A percentile compares a stretch with the other conserved stretches of the same genome.
Evolutionary conservation across 2,329 filamentous ascomycete species (phyloP).

Genomic region (Hortaea werneckii): DNA sequence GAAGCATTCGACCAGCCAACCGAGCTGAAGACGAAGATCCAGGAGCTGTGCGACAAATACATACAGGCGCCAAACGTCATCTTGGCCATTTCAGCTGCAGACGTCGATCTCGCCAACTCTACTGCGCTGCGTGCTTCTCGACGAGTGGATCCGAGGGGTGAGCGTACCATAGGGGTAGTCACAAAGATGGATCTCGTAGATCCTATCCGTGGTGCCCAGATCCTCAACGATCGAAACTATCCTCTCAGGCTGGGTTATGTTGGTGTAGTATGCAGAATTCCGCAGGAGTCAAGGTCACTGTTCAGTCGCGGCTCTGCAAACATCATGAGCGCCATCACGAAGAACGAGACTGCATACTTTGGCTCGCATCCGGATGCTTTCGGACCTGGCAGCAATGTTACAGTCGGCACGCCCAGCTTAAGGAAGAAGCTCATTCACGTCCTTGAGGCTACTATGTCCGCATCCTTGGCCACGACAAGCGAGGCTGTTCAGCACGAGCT

Average conservation of each 20-base stretch:
- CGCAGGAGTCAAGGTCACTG: constrained; percentile 52
- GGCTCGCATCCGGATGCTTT: constrained; percentile 72
- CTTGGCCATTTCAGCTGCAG: constrained; percentile 90
- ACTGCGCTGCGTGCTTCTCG: constrained; percentile 82
- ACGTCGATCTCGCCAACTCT: constrained; percentile 95
- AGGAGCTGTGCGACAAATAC: constrained; percentile 95
- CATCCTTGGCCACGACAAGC: constrained; percentile 76
- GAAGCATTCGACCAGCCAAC: constrained; percentile 81
- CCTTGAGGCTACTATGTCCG: constrained; percentile 92
- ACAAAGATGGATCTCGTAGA: constrained; percentile 99
- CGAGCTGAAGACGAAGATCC: constrained; percentile 89
- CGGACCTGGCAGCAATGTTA: constrained; percentile 59
- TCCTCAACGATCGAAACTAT: constrained; percentile 84
- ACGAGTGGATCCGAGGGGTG: constrained; percentile 84
- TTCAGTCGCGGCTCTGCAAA: constrained; percentile 78
- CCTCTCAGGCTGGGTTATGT: constrained; percentile 92
- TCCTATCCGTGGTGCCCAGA: constrained; percentile 61
- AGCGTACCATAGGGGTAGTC: constrained; percentile 95
- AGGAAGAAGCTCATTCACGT: constrained; percentile 96
- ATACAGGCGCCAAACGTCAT: constrained; percentile 95
- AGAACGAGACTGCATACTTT: constrained; percentile 84
- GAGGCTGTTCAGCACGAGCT: constrained; percentile 91
- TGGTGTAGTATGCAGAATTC: constrained; percentile 80
- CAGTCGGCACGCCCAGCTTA: constrained; percentile 73
- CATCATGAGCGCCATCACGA: constrained; percentile 68